These are phyloP conservation scores for Porogramme epimiltina DNA, from an alignment of 1,284 basidiomycete genomes.

Conservation along the genomic window DNA sequence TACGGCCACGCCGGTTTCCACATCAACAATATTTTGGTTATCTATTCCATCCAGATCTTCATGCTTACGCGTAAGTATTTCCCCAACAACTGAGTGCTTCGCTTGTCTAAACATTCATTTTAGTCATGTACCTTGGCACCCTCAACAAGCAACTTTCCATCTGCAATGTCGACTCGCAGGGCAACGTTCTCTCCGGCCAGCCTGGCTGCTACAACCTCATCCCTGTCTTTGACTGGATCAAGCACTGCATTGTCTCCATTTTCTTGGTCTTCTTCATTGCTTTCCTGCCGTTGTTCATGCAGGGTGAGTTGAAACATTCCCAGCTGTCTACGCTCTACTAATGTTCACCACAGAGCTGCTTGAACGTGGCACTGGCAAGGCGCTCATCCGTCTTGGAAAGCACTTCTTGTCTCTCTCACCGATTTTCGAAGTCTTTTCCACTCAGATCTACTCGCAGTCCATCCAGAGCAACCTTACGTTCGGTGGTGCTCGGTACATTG, in stretches of 20 bases:
- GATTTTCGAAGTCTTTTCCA: constrained; percentile 96
- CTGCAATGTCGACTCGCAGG: constrained; percentile 81
- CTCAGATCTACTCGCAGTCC: constrained; percentile 95
- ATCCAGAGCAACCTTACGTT: constrained; percentile 94
- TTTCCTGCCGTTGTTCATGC: constrained; percentile 92
- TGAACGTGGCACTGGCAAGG: constrained; percentile 92
- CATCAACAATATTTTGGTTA: constrained; percentile 99
- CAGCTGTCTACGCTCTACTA: background rate
- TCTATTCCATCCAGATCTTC: constrained; percentile 94
- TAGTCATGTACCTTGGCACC: constrained; percentile 90
- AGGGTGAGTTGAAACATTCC: constrained; percentile 57
- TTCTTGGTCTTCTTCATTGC: constrained; percentile 97
- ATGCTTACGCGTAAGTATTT: constrained; percentile 79
- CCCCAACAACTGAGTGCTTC: background rate
- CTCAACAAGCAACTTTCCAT: constrained; percentile 89
- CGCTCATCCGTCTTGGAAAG: constrained; percentile 89
- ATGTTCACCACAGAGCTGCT: constrained; percentile 69
- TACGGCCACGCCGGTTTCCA: constrained; percentile 99
- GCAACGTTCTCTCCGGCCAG: constrained; percentile 80
- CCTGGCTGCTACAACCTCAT: constrained; percentile 92
- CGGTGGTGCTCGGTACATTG: constrained; percentile 96
- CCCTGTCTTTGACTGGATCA: constrained; percentile 96
- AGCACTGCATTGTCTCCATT: constrained; percentile 92
- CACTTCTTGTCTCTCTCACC: constrained; percentile 95
- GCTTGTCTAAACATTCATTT: constrained; percentile 22